Percentiles rank a stretch among this genome's conserved stretches.
Evolutionary conservation across 2,329 filamentous ascomycete species (phyloP).

Genomic region (Fulvia fulva): DNA sequence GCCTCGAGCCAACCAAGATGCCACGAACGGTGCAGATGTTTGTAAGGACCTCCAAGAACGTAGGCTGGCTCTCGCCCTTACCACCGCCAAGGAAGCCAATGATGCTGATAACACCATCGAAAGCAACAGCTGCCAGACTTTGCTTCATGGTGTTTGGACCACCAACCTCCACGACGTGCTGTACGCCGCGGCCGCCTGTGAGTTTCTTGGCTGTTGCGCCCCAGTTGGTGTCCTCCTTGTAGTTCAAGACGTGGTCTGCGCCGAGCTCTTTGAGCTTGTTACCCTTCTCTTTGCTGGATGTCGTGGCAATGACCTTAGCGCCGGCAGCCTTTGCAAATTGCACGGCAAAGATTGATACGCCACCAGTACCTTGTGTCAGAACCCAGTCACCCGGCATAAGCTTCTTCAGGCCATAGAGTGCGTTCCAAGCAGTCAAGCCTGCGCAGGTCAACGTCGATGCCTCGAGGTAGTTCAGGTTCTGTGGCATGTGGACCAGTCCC

Average conservation of each 20-base stretch:
- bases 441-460: conserved; percentile 48
- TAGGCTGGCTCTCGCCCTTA: conserved; percentile 46
- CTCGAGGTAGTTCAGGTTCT: conserved; percentile 48
- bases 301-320: conserved; percentile 56
- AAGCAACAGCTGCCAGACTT: conserved; percentile 39
- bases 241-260: conserved; percentile 56
- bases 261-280: conserved; percentile 50
- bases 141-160: conserved; percentile 59
- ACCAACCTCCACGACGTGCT: conserved; percentile 64
- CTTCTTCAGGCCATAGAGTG: conserved; percentile 46
- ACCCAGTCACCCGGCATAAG: conserved; percentile 46
- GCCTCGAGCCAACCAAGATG: conserved; percentile 53
- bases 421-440: conserved; percentile 50
- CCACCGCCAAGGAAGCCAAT: conserved; percentile 56
- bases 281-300: conserved; percentile 49
- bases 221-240: conserved; percentile 51
- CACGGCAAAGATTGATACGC: conserved; percentile 62
- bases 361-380: conserved; percentile 65
- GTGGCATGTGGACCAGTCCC: conserved; percentile 63
- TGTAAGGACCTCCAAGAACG: conserved; percentile 49
- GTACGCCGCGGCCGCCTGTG: conserved; percentile 55
- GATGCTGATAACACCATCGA: conserved; percentile 54
- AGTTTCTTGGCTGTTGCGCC: conserved; percentile 50
- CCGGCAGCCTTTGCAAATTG: conserved; percentile 54
- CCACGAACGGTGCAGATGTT: conserved; percentile 55